A percentile compares a stretch with the other conserved stretches of the same genome.
Evolutionary conservation across 2,329 filamentous ascomycete genomes (phyloP).

Genomic region (Penicillium sclerotiorum): DNA sequence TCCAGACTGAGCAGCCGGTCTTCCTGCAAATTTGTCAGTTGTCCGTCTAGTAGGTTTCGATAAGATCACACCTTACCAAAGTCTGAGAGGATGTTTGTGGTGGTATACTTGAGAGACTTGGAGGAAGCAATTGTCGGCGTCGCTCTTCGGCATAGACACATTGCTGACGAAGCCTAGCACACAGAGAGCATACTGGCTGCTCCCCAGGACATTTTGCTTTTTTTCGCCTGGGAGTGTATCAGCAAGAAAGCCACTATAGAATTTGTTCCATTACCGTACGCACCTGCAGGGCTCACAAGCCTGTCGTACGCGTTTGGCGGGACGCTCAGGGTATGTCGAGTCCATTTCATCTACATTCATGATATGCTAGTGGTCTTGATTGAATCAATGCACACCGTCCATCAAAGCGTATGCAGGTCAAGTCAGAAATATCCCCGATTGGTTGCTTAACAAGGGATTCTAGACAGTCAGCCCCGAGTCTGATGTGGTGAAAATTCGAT

Average conservation of each 20-base stretch:
- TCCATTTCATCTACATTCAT: too few relatives aligned
- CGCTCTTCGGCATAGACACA: slow-evolving; percentile 49
- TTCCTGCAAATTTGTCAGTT: slow-evolving; percentile 22
- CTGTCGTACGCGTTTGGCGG: slow-evolving; percentile 41
- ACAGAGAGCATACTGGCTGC: slow-evolving; percentile 53
- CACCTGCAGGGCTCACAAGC: slow-evolving; percentile 49
- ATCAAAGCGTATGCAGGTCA: too few relatives aligned
- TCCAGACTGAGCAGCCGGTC: slow-evolving; percentile 37
- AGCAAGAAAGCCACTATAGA: slow-evolving; percentile 4
- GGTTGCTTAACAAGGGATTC: too few relatives aligned
- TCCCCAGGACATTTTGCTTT: slow-evolving; percentile 57
- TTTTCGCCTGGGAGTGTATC: slow-evolving; percentile 45
- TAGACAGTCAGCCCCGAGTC: too few relatives aligned
- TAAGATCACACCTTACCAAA: slow-evolving; percentile 22
- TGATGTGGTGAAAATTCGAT: too few relatives aligned
- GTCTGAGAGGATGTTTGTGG: slow-evolving; percentile 20
- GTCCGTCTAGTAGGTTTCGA: neutral
- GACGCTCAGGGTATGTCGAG: slow-evolving; percentile 25
- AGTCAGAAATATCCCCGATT: too few relatives aligned
- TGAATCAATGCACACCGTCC: too few relatives aligned
- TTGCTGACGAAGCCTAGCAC: slow-evolving; percentile 51
- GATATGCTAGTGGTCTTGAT: neutral
- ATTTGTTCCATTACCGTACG: neutral
- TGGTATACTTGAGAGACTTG: slow-evolving; percentile 14
- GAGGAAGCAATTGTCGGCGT: slow-evolving; percentile 23